Evolutionary conservation across 306 rosid species (phyloP).

Genomic region (Sphenostylis stenocarpa): DNA sequence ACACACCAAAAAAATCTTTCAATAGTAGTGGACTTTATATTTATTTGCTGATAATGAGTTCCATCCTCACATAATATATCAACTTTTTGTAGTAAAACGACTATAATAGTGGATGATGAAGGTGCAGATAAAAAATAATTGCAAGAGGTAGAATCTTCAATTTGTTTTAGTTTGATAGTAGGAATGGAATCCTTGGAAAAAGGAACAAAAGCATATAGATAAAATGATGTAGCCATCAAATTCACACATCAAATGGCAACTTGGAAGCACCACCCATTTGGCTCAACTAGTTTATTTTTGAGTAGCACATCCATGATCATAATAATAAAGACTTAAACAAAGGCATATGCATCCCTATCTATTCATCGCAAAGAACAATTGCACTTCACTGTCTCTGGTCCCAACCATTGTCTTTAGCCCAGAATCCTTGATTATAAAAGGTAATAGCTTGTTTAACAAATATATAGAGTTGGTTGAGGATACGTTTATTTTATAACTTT

Average conservation of each 20-base stretch:
- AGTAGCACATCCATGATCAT: not conserved
- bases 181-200: slow-evolving; percentile 7
- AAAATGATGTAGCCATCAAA: not conserved
- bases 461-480: not conserved
- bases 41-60: no score
- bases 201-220: not conserved
- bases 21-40: no score
- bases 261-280: not conserved
- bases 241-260: not conserved
- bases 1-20: no score
- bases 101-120: not conserved
- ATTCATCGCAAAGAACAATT: not conserved
- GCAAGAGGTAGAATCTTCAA: not conserved
- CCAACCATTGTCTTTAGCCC: not conserved
- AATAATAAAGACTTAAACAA: not conserved
- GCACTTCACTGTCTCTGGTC: slow-evolving; percentile 18
- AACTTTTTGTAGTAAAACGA: no score
- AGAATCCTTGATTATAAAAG: slow-evolving; percentile 1
- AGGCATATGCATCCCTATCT: not conserved
- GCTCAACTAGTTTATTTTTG: not conserved
- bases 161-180: not conserved
- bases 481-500: not conserved
- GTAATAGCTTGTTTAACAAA: slow-evolving; percentile 5
- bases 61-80: no score
- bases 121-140: not conserved